A percentile compares a stretch with the other conserved stretches of the same genome.
phyloP scores from a whole-genome alignment of 2,329 filamentous ascomycete species.

The Penicillium paneum region DNA sequence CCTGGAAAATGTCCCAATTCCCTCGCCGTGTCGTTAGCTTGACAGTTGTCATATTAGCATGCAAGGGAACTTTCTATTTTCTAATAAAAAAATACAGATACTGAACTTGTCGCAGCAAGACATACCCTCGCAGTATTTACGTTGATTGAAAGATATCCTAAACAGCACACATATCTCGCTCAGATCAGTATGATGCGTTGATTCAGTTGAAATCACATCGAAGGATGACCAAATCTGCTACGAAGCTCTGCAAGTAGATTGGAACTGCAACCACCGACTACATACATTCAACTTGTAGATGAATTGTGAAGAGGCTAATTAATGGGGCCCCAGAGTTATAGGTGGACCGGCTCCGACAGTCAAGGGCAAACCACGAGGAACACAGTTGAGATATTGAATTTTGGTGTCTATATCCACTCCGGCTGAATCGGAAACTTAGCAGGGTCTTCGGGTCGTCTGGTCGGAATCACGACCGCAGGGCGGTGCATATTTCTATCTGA shows the following conservation, averaged over 20 bases:
- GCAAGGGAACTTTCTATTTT: not conserved
- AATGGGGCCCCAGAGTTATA: not conserved
- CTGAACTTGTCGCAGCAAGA: no score
- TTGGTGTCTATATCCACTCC: not conserved
- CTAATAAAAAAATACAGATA: not conserved
- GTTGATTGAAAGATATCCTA: not conserved
- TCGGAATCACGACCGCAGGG: not conserved
- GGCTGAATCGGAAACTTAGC: not conserved
- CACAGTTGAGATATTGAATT: conserved; percentile 1
- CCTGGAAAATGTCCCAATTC: conserved; percentile 6
- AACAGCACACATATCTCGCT: not conserved
- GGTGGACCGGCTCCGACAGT: not conserved
- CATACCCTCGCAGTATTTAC: not conserved
- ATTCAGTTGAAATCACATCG: not conserved
- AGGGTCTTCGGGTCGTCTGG: not conserved
- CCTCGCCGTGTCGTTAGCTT: conserved; percentile 1
- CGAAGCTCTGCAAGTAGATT: not conserved
- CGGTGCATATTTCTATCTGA: not conserved
- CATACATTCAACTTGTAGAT: not conserved
- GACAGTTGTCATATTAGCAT: conserved; percentile 9
- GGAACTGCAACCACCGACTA: not conserved
- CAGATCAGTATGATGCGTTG: no score
- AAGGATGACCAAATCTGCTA: not conserved
- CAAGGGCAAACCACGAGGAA: not conserved
- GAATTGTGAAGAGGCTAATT: not conserved